Conservation (phyloP, 1,284 basidiomycete species). For the Fomitopsis palustris region DNA sequence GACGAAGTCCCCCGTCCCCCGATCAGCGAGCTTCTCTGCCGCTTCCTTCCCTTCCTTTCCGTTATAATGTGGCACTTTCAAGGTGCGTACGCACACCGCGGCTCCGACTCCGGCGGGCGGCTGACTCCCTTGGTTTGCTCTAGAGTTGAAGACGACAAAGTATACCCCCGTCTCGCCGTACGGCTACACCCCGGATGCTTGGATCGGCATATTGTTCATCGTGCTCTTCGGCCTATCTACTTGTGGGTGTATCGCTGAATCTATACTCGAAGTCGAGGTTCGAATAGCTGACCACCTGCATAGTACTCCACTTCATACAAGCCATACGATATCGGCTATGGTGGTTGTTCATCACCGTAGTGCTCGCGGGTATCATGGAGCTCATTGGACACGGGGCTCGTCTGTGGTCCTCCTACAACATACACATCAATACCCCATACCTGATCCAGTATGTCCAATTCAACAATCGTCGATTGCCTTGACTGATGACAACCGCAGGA, state of each 20-base stretch:
- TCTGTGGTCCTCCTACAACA: constrained; percentile 30
- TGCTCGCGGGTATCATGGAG: constrained; percentile 32
- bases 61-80: neutral
- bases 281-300: neutral
- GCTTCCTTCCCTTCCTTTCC: neutral
- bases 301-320: constrained; percentile 33
- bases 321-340: constrained; percentile 27
- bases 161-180: constrained; percentile 2
- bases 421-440: constrained; percentile 25
- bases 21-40: neutral
- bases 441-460: constrained; percentile 38
- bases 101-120: neutral
- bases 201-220: constrained; percentile 4
- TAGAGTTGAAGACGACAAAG: neutral
- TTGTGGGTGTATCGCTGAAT: neutral
- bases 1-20: neutral
- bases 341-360: constrained; percentile 34
- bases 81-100: neutral
- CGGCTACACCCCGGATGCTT: constrained; percentile 3
- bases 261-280: neutral
- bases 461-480: neutral
- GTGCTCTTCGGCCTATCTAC: constrained; percentile 4
- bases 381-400: constrained; percentile 36
- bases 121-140: neutral
- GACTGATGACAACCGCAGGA: constrained; percentile 23